Percentiles rank a stretch among this genome's conserved stretches.
phyloP scores from a whole-genome alignment of 2,329 filamentous ascomycete genomes.

The Didymella pinodella region DNA sequence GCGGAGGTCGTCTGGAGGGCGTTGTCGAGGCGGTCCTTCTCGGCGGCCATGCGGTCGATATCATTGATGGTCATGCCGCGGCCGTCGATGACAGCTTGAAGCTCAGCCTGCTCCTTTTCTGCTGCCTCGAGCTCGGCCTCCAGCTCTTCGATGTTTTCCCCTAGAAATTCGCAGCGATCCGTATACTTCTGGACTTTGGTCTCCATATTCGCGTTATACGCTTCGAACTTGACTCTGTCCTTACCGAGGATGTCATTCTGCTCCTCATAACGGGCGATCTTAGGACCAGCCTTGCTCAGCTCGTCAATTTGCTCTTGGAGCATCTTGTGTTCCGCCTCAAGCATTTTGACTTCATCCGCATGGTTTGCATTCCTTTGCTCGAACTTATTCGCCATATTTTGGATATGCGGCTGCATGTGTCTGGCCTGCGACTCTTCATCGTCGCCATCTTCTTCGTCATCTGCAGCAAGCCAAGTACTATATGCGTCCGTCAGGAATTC shows the following conservation, averaged over 20 bases:
- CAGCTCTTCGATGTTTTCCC: constrained; percentile 84
- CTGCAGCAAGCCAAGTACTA: constrained; percentile 90
- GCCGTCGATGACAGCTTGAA: constrained; percentile 88
- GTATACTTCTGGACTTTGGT: constrained; percentile 90
- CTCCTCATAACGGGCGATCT: constrained; percentile 83
- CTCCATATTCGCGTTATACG: constrained; percentile 86
- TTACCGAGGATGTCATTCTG: constrained; percentile 94
- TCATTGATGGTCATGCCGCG: constrained; percentile 97
- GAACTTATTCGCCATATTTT: constrained; percentile 87
- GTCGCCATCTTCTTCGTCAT: constrained; percentile 71
- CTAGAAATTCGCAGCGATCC: constrained; percentile 78
- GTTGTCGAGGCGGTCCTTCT: constrained; percentile 91
- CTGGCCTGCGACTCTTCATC: constrained; percentile 75
- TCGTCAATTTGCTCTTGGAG: constrained; percentile 88
- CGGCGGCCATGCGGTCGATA: constrained; percentile 98
- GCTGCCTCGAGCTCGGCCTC: constrained; percentile 82
- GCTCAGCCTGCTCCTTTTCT: constrained; percentile 78
- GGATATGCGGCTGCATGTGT: constrained; percentile 81
- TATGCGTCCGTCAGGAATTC: constrained; percentile 90
- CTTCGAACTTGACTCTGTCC: constrained; percentile 93
- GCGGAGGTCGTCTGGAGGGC: constrained; percentile 79
- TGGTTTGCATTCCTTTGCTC: constrained; percentile 85
- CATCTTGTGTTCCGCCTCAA: constrained; percentile 85
- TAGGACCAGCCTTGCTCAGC: constrained; percentile 83
- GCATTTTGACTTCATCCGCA: constrained; percentile 78